These are phyloP conservation scores for Zygosaccharomyces pseudobailii DNA, from an alignment of 1,139 yeast species.

Conservation along the genomic window DNA sequence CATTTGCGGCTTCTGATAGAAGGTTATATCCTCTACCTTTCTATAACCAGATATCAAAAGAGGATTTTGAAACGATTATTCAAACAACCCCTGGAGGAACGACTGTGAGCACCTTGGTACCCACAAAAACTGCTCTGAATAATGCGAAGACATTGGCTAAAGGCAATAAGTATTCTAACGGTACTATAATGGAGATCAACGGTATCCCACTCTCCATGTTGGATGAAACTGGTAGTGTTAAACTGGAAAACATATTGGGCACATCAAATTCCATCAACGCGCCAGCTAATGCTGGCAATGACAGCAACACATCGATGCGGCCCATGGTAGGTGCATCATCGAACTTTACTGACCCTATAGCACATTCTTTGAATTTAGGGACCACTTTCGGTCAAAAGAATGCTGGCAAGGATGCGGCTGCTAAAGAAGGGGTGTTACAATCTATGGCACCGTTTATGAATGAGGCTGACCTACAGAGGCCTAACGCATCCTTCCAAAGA, in stretches of 20 bases:
- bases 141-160: slow-evolving; percentile 37
- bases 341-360: not conserved
- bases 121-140: slow-evolving; percentile 68
- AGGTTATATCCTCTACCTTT: slow-evolving; percentile 77
- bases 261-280: slow-evolving; percentile 6
- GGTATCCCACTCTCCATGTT: slow-evolving; percentile 79
- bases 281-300: not conserved
- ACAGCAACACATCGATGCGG: not conserved
- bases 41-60: slow-evolving; percentile 87
- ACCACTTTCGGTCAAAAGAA: not conserved
- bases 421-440: not conserved
- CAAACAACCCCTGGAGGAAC: slow-evolving; percentile 92
- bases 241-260: slow-evolving; percentile 14
- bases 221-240: slow-evolving; percentile 72
- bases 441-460: slow-evolving; percentile 1
- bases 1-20: slow-evolving; percentile 17
- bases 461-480: slow-evolving; percentile 12
- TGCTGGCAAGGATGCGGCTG: not conserved
- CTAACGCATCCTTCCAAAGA: slow-evolving; percentile 9
- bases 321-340: not conserved
- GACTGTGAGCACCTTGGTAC: slow-evolving; percentile 81
- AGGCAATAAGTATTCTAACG: slow-evolving; percentile 21
- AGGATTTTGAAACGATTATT: slow-evolving; percentile 79
- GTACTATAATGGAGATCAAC: slow-evolving; percentile 43
- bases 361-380: not conserved